Evolutionary conservation across 2,329 filamentous ascomycete species (phyloP), one percentile per base, ranked within the genome.

Genomic region (Xylaria sp.): DNA sequence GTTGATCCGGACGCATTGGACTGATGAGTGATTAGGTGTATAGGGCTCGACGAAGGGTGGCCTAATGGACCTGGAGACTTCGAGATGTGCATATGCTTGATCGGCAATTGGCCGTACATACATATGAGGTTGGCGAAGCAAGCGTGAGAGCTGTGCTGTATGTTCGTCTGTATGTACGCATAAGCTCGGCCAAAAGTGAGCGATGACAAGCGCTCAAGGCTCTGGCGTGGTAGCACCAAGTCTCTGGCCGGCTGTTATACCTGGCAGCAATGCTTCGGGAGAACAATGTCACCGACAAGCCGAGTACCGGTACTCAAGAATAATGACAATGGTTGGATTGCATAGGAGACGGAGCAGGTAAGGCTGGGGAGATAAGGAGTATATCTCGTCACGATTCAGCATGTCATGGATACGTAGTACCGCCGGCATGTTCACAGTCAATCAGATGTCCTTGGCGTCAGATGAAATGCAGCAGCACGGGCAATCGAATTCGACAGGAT

Each of bases 151-250:
- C 6, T 15, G 27, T 13, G 17, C n/a, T 50, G n/a, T 31, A 38
- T 60, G 45, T 57, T 42, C 60, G 22, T 64, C 33, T n/a, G 27
- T 42, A 57, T 6, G 15, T 42, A n/a, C n/a, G n/a, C n/a, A n/a
- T n/a, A 27, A 15, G 56, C 44, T 64, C 61, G 29, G 57, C 60
- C 33, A 57, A 61, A 57, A 15, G 31, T 27, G 29, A 55, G 15
- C 15, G n/a, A 17, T 13, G 22, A 47, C 42, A 38, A 57, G 39
- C 7, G 29, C 38, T 55, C 17, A 50, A 53, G 44, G 29, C 38
- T 44, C 51, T 53, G 31, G 27, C 51, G 49, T 50, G 20, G 22
- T 22, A 50, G 22, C 17, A 51, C 58, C 25, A 27, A 22, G 33
- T 4, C 15, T 39, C 38, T 42, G 44, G 29, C 22, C 20, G 33